These are phyloP conservation scores for Plasmodium yoelii DNA, from an alignment of 169 alveolate species.

Conservation along the genomic window DNA sequence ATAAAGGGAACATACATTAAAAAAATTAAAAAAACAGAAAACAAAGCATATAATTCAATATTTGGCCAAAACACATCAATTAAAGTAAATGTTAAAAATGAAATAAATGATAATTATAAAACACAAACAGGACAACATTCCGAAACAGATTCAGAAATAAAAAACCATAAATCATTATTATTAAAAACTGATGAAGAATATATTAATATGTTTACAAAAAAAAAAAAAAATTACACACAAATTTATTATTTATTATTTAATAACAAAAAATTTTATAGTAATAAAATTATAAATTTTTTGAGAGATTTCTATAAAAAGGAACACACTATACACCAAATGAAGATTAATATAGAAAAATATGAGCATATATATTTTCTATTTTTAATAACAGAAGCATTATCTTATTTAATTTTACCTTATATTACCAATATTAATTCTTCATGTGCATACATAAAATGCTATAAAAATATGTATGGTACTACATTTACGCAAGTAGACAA, in stretches of 20 bases:
- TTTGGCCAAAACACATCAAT: conserved; percentile 29
- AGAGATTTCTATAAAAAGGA: conserved; percentile 65
- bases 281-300: conserved; percentile 38
- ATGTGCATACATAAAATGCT: conserved; percentile 21
- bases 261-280: conserved; percentile 50
- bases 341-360: conserved; percentile 73
- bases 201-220: background rate
- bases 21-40: conserved; percentile 64
- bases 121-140: background rate
- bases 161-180: background rate
- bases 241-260: conserved; percentile 11
- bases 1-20: conserved; percentile 45
- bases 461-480: conserved; percentile 11
- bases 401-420: conserved; percentile 39
- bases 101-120: conserved; percentile 26
- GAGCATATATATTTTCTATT: conserved; percentile 65
- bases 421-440: conserved; percentile 21
- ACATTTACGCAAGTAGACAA: conserved; percentile 17
- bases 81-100: conserved; percentile 34
- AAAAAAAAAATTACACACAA: conserved; percentile 9
- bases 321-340: conserved; percentile 29
- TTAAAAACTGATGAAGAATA: background rate
- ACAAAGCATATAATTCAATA: conserved; percentile 35
- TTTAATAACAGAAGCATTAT: conserved; percentile 64
- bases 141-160: background rate